Conservation (phyloP, 164 flowering plant species). For the Chloranthus sessilifolius region DNA sequence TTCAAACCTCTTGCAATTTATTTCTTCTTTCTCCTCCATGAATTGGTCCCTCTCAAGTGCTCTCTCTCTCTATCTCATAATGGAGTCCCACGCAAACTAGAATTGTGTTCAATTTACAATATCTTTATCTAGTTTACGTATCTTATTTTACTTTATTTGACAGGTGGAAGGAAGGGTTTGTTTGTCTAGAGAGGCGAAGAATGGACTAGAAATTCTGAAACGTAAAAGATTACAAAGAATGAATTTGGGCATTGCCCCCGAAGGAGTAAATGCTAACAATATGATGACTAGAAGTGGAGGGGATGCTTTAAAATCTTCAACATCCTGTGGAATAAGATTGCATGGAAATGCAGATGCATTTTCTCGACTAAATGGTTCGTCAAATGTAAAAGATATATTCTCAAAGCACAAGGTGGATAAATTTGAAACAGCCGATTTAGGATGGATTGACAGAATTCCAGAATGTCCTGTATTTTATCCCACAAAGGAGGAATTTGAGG, state of each 20-base stretch:
- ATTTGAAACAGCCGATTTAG: conserved; percentile 50
- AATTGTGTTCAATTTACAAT: too few species aligned
- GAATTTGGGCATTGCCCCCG: conserved; percentile 38
- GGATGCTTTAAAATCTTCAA: conserved; percentile 67
- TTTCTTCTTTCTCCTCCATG: too few species aligned
- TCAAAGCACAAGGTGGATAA: conserved; percentile 63
- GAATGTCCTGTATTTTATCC: conserved; percentile 88
- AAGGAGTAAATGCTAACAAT: conserved; percentile 25
- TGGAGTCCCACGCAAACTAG: too few species aligned
- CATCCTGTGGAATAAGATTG: conserved; percentile 64
- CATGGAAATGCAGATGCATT: conserved; percentile 27
- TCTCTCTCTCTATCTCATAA: too few species aligned
- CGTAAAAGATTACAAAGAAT: conserved; percentile 61
- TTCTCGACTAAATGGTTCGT: conserved; percentile 24
- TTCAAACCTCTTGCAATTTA: too few species aligned
- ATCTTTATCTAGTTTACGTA: too few species aligned
- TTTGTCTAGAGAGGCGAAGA: conserved; percentile 59
- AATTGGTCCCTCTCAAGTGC: too few species aligned
- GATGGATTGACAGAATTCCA: conserved; percentile 75
- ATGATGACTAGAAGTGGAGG: conserved; percentile 84
- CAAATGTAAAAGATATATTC: conserved; percentile 36
- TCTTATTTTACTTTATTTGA: too few species aligned
- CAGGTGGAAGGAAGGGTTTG: conserved; percentile 92
- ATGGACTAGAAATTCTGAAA: conserved; percentile 64
- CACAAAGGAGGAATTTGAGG: conserved; percentile 90